Evolutionary conservation across 371 early-diverging fungal species (phyloP).

Genomic region (Rhizopus microsporus): DNA sequence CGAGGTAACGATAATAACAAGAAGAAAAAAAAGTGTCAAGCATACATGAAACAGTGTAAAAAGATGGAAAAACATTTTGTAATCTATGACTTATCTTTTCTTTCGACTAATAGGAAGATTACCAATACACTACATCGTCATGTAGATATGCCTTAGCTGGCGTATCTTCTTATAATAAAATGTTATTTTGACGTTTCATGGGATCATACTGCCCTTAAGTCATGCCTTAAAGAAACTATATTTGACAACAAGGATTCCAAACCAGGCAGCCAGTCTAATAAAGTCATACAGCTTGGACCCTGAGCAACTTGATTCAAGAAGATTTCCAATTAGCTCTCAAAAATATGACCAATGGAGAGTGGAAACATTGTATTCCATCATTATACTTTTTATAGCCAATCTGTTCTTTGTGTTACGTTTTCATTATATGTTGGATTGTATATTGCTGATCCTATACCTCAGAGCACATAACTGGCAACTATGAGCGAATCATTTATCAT

Average conservation of each 20-base stretch:
- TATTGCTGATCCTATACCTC: too few relatives aligned
- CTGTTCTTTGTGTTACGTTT: too few relatives aligned
- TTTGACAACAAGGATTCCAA: slow-evolving; percentile 1
- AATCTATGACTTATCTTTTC: too few relatives aligned
- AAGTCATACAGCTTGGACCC: slow-evolving; percentile 1
- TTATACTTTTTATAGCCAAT: too few relatives aligned
- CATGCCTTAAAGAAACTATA: slow-evolving; percentile 4
- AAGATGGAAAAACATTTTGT: not conserved
- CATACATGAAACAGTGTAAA: too few relatives aligned
- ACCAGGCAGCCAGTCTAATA: slow-evolving; percentile 2
- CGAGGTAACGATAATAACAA: too few relatives aligned
- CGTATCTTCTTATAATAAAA: not conserved
- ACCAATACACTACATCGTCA: not conserved
- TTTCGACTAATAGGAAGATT: not conserved
- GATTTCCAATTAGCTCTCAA: slow-evolving; percentile 1
- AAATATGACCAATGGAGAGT: slow-evolving; percentile 2
- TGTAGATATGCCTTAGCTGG: not conserved
- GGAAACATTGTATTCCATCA: not conserved
- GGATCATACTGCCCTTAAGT: slow-evolving; percentile 1
- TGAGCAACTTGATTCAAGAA: not conserved
- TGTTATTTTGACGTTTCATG: slow-evolving; percentile 1
- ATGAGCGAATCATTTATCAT: too few relatives aligned
- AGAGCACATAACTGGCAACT: too few relatives aligned
- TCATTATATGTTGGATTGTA: too few relatives aligned
- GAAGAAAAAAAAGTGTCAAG: too few relatives aligned